These are phyloP conservation scores for Rehmannia glutinosa DNA, from an alignment of 257 asterid genomes.

Conservation along the genomic window DNA sequence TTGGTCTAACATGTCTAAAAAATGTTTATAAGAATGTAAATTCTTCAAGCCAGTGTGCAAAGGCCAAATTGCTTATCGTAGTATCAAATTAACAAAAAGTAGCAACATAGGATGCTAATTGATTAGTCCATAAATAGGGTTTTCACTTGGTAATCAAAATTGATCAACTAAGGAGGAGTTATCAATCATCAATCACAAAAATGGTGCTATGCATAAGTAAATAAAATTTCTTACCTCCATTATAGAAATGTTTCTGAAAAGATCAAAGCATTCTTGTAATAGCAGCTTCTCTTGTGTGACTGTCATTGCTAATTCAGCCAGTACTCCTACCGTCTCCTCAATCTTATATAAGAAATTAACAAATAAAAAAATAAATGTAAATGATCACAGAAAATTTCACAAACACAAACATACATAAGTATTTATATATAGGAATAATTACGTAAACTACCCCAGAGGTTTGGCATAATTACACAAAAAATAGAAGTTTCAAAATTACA, in stretches of 20 bases:
- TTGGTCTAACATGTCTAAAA: too few relatives aligned
- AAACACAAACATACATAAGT: neutral
- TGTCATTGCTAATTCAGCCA: constrained; percentile 54
- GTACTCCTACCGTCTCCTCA: constrained; percentile 30
- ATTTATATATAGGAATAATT: neutral
- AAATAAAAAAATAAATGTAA: neutral
- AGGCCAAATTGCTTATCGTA: too few relatives aligned
- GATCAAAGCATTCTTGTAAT: constrained; percentile 76
- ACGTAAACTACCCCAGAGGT: too few relatives aligned
- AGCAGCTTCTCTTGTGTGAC: constrained; percentile 65
- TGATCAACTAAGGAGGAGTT: neutral
- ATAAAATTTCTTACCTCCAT: constrained; percentile 47
- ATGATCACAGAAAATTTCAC: too few relatives aligned
- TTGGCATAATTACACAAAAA: too few relatives aligned
- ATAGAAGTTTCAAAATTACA: too few relatives aligned
- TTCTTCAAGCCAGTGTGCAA: too few relatives aligned
- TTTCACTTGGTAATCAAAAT: neutral
- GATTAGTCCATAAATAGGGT: neutral
- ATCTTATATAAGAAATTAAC: constrained; percentile 22
- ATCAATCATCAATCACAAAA: too few relatives aligned
- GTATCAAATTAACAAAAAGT: too few relatives aligned
- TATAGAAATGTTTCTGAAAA: constrained; percentile 44
- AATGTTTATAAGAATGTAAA: too few relatives aligned
- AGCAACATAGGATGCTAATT: too few relatives aligned
- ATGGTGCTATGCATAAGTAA: too few relatives aligned